Evolutionary conservation across 768 basidiomycete genomes (phyloP).

Genomic region (Arthromyces matolae): DNA sequence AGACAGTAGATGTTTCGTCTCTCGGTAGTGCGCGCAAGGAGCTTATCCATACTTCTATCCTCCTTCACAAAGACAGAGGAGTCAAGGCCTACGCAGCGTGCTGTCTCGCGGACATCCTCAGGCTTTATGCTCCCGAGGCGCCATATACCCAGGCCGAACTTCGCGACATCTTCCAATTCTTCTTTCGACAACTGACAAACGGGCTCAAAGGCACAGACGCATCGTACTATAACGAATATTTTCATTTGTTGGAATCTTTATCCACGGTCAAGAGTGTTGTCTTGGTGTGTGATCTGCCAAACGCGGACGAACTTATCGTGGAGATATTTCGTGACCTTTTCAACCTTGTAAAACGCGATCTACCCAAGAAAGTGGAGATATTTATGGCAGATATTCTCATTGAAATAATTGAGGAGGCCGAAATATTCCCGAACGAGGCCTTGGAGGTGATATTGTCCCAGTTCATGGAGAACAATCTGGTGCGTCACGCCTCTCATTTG

Average conservation of each 20-base stretch:
- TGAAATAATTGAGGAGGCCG: slow-evolving; percentile 84
- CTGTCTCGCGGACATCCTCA: slow-evolving; percentile 90
- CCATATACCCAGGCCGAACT: slow-evolving; percentile 89
- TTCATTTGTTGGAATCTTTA: slow-evolving; percentile 89
- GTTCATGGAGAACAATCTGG: slow-evolving; percentile 76
- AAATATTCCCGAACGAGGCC: slow-evolving; percentile 71
- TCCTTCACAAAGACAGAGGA: slow-evolving; percentile 93
- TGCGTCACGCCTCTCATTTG: slow-evolving; percentile 36
- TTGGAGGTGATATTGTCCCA: slow-evolving; percentile 81
- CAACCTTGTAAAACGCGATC: slow-evolving; percentile 66
- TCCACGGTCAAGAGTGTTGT: slow-evolving; percentile 94
- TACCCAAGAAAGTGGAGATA: slow-evolving; percentile 76
- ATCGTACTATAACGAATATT: slow-evolving; percentile 90
- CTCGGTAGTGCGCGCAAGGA: slow-evolving; percentile 71
- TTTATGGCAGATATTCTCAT: slow-evolving; percentile 88
- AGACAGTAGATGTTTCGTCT: slow-evolving; percentile 70
- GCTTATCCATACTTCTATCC: slow-evolving; percentile 71
- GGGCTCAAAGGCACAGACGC: slow-evolving; percentile 75
- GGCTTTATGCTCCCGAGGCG: slow-evolving; percentile 94
- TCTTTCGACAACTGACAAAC: slow-evolving; percentile 78
- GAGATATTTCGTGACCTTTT: slow-evolving; percentile 86
- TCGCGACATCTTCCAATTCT: slow-evolving; percentile 95
- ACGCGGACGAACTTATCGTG: slow-evolving; percentile 77
- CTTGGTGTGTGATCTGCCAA: slow-evolving; percentile 87
- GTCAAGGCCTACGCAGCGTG: slow-evolving; percentile 95